Percentiles rank a stretch among this genome's conserved stretches.
Conservation (phyloP, 192 early-diverging fungal genomes). For the Gonapodya sp. region DNA sequence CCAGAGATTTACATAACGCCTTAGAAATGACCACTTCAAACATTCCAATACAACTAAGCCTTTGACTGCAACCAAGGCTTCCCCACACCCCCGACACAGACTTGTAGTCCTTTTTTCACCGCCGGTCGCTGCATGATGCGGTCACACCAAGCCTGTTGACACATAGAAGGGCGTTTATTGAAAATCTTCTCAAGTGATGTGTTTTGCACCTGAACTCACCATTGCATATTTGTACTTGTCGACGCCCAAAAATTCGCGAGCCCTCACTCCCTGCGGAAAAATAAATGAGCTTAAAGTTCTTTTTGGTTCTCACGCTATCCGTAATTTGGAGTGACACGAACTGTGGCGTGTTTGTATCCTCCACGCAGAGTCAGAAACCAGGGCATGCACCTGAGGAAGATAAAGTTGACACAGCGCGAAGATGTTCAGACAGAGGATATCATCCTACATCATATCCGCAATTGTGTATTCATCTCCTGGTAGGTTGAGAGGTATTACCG, state of each 20-base stretch:
- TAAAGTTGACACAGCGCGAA: background rate
- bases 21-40: background rate
- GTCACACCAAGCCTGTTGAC: constrained; percentile 3
- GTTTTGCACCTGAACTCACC: too few species aligned
- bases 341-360: background rate
- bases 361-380: background rate
- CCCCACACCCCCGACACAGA: background rate
- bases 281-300: too few species aligned
- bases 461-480: constrained; percentile 4
- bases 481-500: too few species aligned
- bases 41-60: background rate
- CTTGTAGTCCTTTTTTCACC: background rate
- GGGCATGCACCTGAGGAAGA: background rate
- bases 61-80: background rate
- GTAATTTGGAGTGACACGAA: background rate
- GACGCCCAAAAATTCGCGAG: background rate
- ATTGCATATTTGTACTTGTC: background rate
- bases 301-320: background rate
- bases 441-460: background rate
- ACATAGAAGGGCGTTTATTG: too few species aligned
- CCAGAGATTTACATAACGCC: too few species aligned
- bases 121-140: background rate
- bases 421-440: too few species aligned
- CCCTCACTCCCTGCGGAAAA: background rate
- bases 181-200: too few species aligned